Percentiles rank a stretch among this genome's conserved stretches.
Conservation (phyloP, 768 basidiomycete genomes). For the Trametes meyenii region DNA sequence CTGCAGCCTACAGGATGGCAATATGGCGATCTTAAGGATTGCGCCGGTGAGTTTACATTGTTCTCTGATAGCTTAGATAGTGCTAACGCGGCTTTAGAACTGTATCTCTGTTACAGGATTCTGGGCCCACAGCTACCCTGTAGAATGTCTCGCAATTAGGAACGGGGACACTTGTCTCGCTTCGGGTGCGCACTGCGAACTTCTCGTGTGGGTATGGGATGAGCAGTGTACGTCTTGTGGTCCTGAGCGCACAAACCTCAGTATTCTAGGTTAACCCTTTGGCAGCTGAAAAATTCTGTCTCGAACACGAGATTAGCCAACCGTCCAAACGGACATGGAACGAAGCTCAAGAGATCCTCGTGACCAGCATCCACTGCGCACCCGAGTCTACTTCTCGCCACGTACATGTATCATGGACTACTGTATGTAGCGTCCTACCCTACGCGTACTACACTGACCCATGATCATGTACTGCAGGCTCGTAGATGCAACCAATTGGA, state of each 20-base stretch:
- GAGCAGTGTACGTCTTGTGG: background rate
- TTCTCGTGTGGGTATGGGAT: background rate
- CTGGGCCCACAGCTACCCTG: background rate
- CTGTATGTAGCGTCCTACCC: background rate
- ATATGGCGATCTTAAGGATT: background rate
- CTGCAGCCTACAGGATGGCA: background rate
- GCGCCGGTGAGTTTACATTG: background rate
- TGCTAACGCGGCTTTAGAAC: background rate
- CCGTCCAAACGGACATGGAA: background rate
- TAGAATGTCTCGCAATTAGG: background rate
- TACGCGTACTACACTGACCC: background rate
- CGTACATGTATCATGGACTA: slow-evolving; percentile 1
- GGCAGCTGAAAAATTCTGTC: background rate
- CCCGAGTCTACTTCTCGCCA: background rate
- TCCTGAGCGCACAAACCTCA: too few species aligned
- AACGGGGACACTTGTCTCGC: background rate
- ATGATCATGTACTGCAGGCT: background rate
- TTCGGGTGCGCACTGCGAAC: background rate
- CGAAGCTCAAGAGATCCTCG: background rate
- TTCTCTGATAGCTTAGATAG: background rate
- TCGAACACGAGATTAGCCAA: background rate
- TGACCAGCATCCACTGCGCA: background rate
- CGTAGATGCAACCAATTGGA: background rate
- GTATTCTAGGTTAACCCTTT: background rate
- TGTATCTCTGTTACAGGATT: background rate